phyloP scores from a whole-genome alignment of 1,284 basidiomycete species.

The Paramarasmius palmivorus region DNA sequence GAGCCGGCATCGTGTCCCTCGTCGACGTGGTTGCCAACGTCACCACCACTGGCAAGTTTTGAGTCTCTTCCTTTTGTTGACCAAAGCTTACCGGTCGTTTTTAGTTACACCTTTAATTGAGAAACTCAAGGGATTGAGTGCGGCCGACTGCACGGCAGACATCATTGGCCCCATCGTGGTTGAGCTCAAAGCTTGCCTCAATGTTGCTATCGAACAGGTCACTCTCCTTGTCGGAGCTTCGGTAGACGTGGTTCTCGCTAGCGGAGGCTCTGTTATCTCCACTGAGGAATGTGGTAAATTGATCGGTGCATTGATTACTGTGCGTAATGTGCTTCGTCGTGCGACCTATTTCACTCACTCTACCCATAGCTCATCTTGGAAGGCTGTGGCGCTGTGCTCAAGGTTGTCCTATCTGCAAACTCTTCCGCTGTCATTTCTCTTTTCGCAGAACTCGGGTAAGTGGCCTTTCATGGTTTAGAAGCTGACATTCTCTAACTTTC shows the following conservation, averaged over 20 bases:
- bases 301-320: slow-evolving; percentile 1
- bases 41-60: too few relatives aligned
- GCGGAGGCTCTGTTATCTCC: neutral
- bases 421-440: neutral
- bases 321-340: slow-evolving; percentile 5
- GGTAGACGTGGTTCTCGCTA: neutral
- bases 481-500: neutral
- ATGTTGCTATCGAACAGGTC: neutral
- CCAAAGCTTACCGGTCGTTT: too few relatives aligned
- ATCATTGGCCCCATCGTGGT: neutral
- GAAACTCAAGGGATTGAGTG: neutral
- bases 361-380: neutral
- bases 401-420: neutral
- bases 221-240: neutral
- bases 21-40: neutral
- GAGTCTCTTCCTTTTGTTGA: too few relatives aligned
- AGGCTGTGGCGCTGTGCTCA: slow-evolving; percentile 1
- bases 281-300: slow-evolving; percentile 1
- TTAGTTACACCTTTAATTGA: too few relatives aligned
- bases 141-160: neutral
- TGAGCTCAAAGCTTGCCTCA: neutral
- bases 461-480: neutral
- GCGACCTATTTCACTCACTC: too few relatives aligned
- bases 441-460: slow-evolving; percentile 3
- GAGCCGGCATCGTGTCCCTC: neutral